phyloP scores from a whole-genome alignment of 352 stramenopile species.

The Pythium periplocum region DNA sequence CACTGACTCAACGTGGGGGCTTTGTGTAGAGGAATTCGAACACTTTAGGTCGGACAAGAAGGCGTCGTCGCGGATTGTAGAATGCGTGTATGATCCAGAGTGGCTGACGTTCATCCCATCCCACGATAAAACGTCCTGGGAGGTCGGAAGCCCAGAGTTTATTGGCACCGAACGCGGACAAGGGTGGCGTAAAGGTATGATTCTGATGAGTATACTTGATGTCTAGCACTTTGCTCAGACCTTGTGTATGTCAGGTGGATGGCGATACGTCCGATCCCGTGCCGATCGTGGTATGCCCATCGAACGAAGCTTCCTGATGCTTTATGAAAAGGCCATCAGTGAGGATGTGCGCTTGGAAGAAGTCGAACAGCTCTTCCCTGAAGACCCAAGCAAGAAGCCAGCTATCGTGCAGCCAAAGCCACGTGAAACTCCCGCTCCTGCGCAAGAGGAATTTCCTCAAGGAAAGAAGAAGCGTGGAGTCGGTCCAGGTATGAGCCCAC shows the following conservation, averaged over 20 bases:
- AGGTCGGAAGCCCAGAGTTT: conserved; percentile 59
- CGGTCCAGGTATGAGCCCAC: conserved; percentile 14
- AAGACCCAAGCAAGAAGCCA: conserved; percentile 57
- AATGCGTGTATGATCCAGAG: conserved; percentile 78
- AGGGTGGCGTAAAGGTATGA: conserved; percentile 77
- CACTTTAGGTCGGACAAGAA: conserved; percentile 78
- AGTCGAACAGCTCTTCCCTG: conserved; percentile 72
- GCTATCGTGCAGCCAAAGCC: conserved; percentile 15
- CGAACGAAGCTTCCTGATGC: conserved; percentile 45
- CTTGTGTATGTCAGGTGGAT: conserved; percentile 43
- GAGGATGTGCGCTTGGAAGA: conserved; percentile 81
- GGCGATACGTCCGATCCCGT: conserved; percentile 64
- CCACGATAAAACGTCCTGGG: conserved; percentile 79
- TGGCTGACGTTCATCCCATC: conserved; percentile 82
- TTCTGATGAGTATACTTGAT: too few species aligned
- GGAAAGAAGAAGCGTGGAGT: conserved; percentile 66
- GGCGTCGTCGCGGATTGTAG: conserved; percentile 73
- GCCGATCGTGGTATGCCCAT: conserved; percentile 61
- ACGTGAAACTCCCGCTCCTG: conserved; percentile 1
- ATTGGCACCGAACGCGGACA: conserved; percentile 51
- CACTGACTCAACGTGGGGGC: neutral
- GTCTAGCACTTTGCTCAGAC: neutral
- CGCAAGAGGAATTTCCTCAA: conserved; percentile 46
- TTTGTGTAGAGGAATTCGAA: conserved; percentile 61
- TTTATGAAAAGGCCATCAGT: conserved; percentile 66